phyloP scores from a whole-genome alignment of 2,329 filamentous ascomycete genomes.

The Apiospora marii region DNA sequence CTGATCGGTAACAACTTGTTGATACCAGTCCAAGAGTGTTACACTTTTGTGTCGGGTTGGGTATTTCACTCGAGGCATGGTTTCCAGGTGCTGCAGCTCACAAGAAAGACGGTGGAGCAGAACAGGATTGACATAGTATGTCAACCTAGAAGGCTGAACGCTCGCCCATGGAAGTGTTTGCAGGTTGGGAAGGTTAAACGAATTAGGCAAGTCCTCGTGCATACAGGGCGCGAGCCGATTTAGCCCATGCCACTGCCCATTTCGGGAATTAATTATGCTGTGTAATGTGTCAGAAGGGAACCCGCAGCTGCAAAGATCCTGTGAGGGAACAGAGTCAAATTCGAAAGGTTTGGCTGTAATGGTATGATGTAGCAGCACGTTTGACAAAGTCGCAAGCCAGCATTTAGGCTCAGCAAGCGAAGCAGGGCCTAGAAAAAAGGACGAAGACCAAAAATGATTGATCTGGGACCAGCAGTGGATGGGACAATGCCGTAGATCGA shows the following conservation, averaged over 20 bases:
- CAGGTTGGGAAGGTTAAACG: background rate
- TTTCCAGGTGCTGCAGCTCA: background rate
- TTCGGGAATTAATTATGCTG: background rate
- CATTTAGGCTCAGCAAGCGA: background rate
- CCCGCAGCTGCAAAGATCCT: background rate
- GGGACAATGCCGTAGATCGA: background rate
- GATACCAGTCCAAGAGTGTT: no score
- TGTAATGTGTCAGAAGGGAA: slow-evolving; percentile 16
- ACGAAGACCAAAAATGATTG: background rate
- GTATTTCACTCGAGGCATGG: background rate
- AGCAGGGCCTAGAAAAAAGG: background rate
- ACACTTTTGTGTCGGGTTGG: no score
- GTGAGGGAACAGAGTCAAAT: background rate
- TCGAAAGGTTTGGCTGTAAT: background rate
- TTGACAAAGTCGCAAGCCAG: background rate
- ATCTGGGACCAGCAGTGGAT: background rate
- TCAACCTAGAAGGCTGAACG: background rate
- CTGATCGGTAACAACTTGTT: background rate
- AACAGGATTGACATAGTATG: background rate
- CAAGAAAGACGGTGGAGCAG: background rate
- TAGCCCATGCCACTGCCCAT: background rate
- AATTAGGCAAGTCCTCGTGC: background rate
- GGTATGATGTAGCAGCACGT: background rate
- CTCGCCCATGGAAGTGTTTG: background rate
- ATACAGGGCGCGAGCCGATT: background rate